A percentile compares a stretch with the other conserved stretches of the same genome.
Conservation (phyloP, 164 flowering plant genomes). For the Dillenia turbinata region DNA sequence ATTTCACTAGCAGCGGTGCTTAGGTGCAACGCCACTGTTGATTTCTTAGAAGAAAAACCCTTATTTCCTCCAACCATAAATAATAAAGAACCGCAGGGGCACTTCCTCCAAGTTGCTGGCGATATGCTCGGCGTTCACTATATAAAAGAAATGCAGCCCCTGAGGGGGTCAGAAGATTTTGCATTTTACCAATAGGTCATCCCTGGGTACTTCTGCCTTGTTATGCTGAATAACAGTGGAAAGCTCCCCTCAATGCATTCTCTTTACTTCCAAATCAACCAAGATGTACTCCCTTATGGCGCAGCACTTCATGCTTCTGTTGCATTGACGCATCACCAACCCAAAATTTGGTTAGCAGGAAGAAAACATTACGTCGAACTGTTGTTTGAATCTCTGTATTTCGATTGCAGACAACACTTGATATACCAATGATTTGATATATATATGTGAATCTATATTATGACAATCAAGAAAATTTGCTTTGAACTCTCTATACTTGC, state of each 20-base stretch:
- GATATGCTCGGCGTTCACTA: slow-evolving; percentile 37
- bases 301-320: slow-evolving; percentile 82
- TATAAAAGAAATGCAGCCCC: slow-evolving; percentile 29
- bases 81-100: slow-evolving; percentile 29
- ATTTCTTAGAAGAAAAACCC: slow-evolving; percentile 26
- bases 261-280: slow-evolving; percentile 52
- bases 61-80: slow-evolving; percentile 40
- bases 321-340: slow-evolving; percentile 40
- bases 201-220: slow-evolving; percentile 46
- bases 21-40: slow-evolving; percentile 46
- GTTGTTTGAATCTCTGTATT: background rate
- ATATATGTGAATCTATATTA: too few species aligned
- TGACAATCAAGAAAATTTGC: too few species aligned
- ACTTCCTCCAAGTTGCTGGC: slow-evolving; percentile 29
- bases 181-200: slow-evolving; percentile 39
- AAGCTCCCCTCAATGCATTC: slow-evolving; percentile 34
- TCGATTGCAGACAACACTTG: too few species aligned
- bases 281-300: slow-evolving; percentile 63
- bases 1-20: too few species aligned
- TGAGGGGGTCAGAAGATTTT: slow-evolving; percentile 58
- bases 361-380: slow-evolving; percentile 20
- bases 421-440: too few species aligned
- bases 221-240: slow-evolving; percentile 42
- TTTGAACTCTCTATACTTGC: too few species aligned
- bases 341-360: slow-evolving; percentile 4